A percentile compares a stretch with the other conserved stretches of the same genome.
Evolutionary conservation across 257 asterid species (phyloP).

Genomic region (Plantago elongata): DNA sequence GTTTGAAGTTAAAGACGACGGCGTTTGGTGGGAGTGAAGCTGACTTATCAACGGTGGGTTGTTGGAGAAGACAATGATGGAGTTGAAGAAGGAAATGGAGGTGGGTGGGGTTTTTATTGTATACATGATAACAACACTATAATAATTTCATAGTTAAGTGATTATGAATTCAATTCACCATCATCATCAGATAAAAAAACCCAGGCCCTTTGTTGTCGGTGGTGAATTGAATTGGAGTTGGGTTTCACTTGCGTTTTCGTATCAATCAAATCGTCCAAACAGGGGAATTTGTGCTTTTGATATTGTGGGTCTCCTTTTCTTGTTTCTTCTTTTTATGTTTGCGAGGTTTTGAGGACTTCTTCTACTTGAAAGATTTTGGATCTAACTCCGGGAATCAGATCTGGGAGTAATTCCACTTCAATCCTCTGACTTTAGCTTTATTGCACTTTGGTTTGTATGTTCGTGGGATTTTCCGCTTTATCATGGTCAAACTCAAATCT

Average conservation of each 20-base stretch:
- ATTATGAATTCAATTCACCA: slow-evolving; percentile 9
- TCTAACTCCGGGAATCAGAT: background rate
- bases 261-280: slow-evolving; percentile 14
- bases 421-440: no score
- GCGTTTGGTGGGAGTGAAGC: slow-evolving; percentile 33
- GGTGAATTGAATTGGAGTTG: slow-evolving; percentile 3
- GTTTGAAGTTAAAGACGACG: slow-evolving; percentile 32
- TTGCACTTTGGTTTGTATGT: no score
- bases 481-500: no score
- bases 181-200: slow-evolving; percentile 13
- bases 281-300: slow-evolving; percentile 3
- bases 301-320: background rate
- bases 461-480: no score
- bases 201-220: background rate
- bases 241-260: no score
- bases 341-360: slow-evolving; percentile 1
- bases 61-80: background rate
- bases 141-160: slow-evolving; percentile 19
- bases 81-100: background rate
- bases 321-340: slow-evolving; percentile 11
- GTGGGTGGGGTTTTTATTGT: slow-evolving; percentile 22
- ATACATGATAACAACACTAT: slow-evolving; percentile 18
- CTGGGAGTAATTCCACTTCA: background rate
- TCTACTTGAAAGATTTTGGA: background rate
- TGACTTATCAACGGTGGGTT: slow-evolving; percentile 25